phyloP scores from a whole-genome alignment of 1,284 basidiomycete genomes.

The Puccinia novopanici region DNA sequence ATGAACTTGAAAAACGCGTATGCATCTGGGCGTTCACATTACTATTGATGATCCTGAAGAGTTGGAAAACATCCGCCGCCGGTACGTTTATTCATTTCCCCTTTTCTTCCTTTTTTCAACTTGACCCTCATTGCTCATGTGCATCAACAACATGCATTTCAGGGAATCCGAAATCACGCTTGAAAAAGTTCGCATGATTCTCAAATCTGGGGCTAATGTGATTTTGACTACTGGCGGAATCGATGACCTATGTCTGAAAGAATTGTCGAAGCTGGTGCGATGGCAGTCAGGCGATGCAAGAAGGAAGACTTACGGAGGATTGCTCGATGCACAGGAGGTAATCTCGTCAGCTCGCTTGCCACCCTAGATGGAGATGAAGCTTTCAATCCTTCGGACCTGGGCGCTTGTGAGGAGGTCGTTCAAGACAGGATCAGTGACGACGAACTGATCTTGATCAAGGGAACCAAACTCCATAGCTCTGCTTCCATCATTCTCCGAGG shows the following conservation, averaged over 20 bases:
- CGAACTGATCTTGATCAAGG: constrained; percentile 94
- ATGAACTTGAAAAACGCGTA: constrained; percentile 95
- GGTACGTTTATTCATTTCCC: constrained; percentile 63
- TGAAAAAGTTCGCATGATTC: constrained; percentile 92
- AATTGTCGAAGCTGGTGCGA: constrained; percentile 97
- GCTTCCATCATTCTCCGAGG: constrained; percentile 91
- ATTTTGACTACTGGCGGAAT: constrained; percentile 98
- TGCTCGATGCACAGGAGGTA: constrained; percentile 94
- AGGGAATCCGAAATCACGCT: constrained; percentile 96
- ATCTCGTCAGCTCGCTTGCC: constrained; percentile 85
- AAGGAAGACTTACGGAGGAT: constrained; percentile 97
- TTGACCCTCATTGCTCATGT: neutral
- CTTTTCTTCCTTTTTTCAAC: neutral
- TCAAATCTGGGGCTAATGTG: constrained; percentile 94
- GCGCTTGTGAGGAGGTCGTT: constrained; percentile 88
- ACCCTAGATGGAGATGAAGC: constrained; percentile 98
- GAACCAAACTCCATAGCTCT: constrained; percentile 93
- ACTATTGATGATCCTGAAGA: constrained; percentile 96
- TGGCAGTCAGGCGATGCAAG: constrained; percentile 95
- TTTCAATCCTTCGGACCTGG: constrained; percentile 86
- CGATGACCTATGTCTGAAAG: constrained; percentile 95
- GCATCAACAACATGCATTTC: constrained; percentile 47
- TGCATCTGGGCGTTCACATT: constrained; percentile 98
- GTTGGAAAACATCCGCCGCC: constrained; percentile 90
- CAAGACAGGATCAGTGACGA: constrained; percentile 99